These are phyloP conservation scores for Closterium sp. DNA, from an alignment of 139 green algal genomes.

Conservation along the genomic window DNA sequence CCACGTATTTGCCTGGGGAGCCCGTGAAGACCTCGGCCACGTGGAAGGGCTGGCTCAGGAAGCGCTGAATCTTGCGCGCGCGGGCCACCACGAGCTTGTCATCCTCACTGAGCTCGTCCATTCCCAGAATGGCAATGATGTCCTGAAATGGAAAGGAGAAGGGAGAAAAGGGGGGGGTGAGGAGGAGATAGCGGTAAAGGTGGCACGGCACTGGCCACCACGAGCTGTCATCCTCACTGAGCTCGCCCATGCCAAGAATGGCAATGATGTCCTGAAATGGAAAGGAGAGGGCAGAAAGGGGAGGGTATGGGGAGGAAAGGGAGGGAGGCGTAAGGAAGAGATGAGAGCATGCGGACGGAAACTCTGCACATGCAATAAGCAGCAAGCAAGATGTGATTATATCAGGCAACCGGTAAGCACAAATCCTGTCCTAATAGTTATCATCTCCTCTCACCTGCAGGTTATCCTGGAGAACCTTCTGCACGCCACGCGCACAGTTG, in stretches of 20 bases:
- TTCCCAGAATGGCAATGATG: constrained; percentile 99
- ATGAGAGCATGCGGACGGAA: too few relatives aligned
- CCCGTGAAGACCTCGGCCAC: constrained; percentile 97
- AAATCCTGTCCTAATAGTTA: too few relatives aligned
- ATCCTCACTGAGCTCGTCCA: constrained; percentile 99
- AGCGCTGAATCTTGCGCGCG: constrained; percentile 98
- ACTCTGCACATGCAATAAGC: too few relatives aligned
- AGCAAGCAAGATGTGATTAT: too few relatives aligned
- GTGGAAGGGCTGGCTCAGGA: constrained; percentile 97
- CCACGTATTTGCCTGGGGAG: constrained; percentile 85
- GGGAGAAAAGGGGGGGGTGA: not conserved
- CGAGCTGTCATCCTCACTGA: constrained; percentile 98
- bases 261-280: constrained; percentile 96
- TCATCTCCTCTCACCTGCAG: constrained; percentile 40
- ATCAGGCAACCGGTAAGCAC: too few relatives aligned
- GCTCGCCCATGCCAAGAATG: constrained; percentile 99
- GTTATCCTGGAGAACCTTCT: not conserved
- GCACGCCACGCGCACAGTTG: constrained; percentile 75
- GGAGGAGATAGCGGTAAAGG: constrained; percentile 73
- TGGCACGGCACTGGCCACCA: constrained; percentile 90
- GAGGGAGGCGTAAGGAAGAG: too few relatives aligned
- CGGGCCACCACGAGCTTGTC: constrained; percentile 98
- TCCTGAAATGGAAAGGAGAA: constrained; percentile 67
- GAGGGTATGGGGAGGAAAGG: too few relatives aligned
- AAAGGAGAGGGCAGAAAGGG: not conserved